These are phyloP conservation scores for Ceratocystis cubensis DNA, from an alignment of 2,329 filamentous ascomycete genomes.

Conservation along the genomic window DNA sequence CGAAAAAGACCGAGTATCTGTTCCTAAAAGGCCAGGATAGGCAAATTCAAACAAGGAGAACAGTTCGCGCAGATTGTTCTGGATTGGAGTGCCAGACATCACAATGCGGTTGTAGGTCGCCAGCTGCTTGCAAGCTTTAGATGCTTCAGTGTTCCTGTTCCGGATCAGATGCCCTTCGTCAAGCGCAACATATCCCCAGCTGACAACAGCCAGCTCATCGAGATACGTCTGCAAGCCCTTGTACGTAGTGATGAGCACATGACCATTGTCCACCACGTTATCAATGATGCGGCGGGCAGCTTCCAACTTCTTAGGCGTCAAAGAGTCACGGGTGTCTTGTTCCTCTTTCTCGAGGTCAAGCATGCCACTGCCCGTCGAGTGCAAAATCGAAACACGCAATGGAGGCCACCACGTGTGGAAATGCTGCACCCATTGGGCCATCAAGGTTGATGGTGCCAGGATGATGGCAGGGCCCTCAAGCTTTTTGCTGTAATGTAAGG, in stretches of 20 bases:
- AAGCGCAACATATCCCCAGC: conserved; percentile 88
- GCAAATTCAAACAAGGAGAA: conserved; percentile 98
- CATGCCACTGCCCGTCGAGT: conserved; percentile 95
- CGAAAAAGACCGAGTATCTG: conserved; percentile 71
- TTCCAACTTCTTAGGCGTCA: conserved; percentile 40
- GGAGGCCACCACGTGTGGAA: conserved; percentile 99
- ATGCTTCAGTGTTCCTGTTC: conserved; percentile 90
- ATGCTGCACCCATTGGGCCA: conserved; percentile 96
- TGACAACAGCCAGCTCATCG: conserved; percentile 63
- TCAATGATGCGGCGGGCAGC: conserved; percentile 71
- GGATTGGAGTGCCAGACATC: conserved; percentile 90
- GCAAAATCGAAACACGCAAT: conserved; percentile 85
- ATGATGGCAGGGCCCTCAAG: conserved; percentile 77
- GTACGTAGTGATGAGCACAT: conserved; percentile 92
- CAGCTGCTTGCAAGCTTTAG: conserved; percentile 87
- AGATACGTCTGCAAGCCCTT: conserved; percentile 89
- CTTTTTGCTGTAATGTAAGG: conserved; percentile 80
- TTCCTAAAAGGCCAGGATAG: conserved; percentile 89
- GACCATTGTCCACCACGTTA: conserved; percentile 68
- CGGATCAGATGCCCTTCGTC: conserved; percentile 98
- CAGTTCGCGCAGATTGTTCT: conserved; percentile 88
- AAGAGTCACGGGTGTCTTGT: conserved; percentile 37
- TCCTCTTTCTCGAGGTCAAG: conserved; percentile 59
- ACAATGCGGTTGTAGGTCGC: conserved; percentile 84
- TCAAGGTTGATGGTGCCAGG: conserved; percentile 84